A percentile compares a stretch with the other conserved stretches of the same genome.
Conservation (phyloP, 345 rosid genomes). For the Garcia nutans region DNA sequence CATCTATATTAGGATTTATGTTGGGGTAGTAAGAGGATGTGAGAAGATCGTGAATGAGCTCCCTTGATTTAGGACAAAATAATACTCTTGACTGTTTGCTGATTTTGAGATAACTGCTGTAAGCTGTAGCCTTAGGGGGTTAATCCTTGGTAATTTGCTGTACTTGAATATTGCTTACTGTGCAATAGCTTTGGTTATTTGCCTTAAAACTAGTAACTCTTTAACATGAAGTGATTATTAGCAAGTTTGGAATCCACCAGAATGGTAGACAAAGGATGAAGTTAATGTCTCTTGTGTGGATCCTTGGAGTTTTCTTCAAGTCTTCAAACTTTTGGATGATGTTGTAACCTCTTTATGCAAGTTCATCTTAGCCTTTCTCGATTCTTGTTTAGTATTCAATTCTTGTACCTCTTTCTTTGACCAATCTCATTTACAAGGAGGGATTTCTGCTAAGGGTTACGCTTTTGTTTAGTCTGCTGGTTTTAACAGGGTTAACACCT, state of each 20-base stretch:
- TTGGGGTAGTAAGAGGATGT: not conserved
- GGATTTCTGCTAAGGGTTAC: not conserved
- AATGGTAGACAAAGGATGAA: not conserved
- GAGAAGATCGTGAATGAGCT: not conserved
- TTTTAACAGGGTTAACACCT: not conserved
- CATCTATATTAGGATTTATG: not conserved
- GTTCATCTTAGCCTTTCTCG: not conserved
- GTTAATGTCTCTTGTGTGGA: not conserved
- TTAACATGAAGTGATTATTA: not conserved
- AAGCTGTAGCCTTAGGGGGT: not conserved
- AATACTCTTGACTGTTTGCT: too few species aligned
- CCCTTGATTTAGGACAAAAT: not conserved
- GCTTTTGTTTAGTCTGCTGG: not conserved
- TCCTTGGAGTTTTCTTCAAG: not conserved
- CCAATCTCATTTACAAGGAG: not conserved
- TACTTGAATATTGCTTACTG: not conserved
- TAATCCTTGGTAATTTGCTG: not conserved
- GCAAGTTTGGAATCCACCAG: not conserved
- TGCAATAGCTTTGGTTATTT: not conserved
- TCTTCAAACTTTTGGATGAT: not conserved
- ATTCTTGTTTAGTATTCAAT: not conserved
- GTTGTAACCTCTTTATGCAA: not conserved
- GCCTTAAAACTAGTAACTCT: not conserved
- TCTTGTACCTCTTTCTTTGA: not conserved
- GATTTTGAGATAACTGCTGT: not conserved